Evolutionary conservation across 1,139 yeast species (phyloP), one percentile per base, ranked within the genome.

Genomic region (Taphrina populina): DNA sequence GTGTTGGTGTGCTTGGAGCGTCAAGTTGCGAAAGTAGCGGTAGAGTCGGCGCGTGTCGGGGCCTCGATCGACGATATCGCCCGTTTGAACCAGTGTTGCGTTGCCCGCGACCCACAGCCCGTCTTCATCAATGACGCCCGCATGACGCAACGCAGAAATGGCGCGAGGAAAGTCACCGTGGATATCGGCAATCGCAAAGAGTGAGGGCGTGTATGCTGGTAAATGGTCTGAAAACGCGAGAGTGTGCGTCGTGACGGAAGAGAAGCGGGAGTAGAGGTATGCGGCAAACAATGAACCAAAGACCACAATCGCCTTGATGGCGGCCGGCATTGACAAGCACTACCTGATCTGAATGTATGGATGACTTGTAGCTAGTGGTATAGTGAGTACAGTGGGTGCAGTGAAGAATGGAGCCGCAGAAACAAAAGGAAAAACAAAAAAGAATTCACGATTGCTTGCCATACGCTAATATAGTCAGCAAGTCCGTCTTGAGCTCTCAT

Each of bases 131-230:
- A 56, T 37, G n/a, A 56, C 56, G 1, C 53, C 53, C 3, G 58
- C 58, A n/a, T 44, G 46, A 13, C 26, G 32, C 17, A 56, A 41
- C 1, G 47, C 52, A 6, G 46, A 41, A 3, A 43, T 17, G 13
- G 58, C 56, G 19, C 53, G 49, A n/a, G 46, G 45, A 24, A 36
- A 56, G 34, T 56, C 58, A 4, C 58, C 58, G 32, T 56, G 58
- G 20, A 56, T 56, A 30, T 56, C 58, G 4, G 56, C 58, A n/a
- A 56, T 41, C 15, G 58, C 56, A 29, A n/a, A 56, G 13, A 49
- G 33, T 11, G 21, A n/a, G n/a, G 54, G 46, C 13, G 54, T 32
- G 20, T 35, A 11, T 1, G 5, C 33, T 24, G 46, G 30, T n/a
- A 49, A 3, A 35, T 35, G 23, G 11, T 15, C 20, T 11, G 7